Conservation (phyloP, 2,329 filamentous ascomycete genomes). For the Leptodontidium sp. region DNA sequence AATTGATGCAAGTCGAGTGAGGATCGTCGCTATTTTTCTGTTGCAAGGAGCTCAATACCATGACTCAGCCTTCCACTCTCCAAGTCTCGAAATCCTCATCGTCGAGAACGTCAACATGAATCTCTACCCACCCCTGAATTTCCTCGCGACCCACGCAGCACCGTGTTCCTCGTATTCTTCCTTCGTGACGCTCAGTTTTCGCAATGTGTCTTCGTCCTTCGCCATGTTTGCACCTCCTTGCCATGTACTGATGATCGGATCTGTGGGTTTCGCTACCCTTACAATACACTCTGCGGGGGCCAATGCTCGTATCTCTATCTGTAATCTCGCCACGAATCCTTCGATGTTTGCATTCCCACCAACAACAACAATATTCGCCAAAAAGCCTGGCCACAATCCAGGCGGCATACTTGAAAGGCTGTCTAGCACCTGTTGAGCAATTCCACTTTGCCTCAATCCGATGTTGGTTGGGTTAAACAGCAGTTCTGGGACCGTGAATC, state of each 20-base stretch:
- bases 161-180: constrained; percentile 92
- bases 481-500: constrained; percentile 89
- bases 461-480: constrained; percentile 88
- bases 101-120: no score
- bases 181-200: constrained; percentile 78
- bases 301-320: constrained; percentile 75
- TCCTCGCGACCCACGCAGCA: constrained; percentile 74
- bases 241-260: constrained; percentile 87
- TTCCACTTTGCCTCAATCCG: constrained; percentile 81
- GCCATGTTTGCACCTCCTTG: constrained; percentile 82
- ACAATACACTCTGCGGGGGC: constrained; percentile 82
- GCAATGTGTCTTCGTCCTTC: constrained; percentile 68
- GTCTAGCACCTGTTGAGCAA: constrained; percentile 84
- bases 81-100: no score
- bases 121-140: constrained; percentile 60
- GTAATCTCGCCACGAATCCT: constrained; percentile 82
- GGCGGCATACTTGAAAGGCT: constrained; percentile 77
- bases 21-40: no score
- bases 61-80: no score
- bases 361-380: constrained; percentile 88
- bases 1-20: no score
- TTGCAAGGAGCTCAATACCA: no score
- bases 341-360: constrained; percentile 84
- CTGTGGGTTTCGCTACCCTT: constrained; percentile 71
- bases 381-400: constrained; percentile 82